These are phyloP conservation scores for Polyporus tsugae DNA, from an alignment of 1,284 basidiomycete species.

Conservation along the genomic window DNA sequence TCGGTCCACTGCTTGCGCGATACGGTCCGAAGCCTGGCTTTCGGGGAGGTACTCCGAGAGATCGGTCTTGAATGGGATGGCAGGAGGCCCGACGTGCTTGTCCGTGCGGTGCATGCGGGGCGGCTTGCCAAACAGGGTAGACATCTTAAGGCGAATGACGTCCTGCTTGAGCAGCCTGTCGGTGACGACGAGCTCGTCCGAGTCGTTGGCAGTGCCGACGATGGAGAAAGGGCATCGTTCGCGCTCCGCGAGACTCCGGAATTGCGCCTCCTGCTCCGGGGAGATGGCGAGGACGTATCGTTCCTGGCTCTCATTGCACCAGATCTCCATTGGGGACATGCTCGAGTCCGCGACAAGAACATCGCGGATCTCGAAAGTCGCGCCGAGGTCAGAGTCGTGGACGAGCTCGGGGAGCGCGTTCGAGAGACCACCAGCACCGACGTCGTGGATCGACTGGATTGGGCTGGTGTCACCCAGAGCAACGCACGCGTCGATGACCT, in stretches of 20 bases:
- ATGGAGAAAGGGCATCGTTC: slow-evolving; percentile 95
- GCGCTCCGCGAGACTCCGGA: slow-evolving; percentile 83
- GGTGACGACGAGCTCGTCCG: slow-evolving; percentile 88
- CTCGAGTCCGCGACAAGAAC: slow-evolving; percentile 91
- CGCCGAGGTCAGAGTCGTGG: slow-evolving; percentile 93
- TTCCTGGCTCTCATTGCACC: slow-evolving; percentile 99
- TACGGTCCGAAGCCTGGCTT: slow-evolving; percentile 49
- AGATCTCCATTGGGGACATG: slow-evolving; percentile 99
- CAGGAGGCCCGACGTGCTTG: slow-evolving; percentile 57
- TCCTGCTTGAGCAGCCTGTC: slow-evolving; percentile 85
- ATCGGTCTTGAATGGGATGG: slow-evolving; percentile 76
- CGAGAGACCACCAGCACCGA: slow-evolving; percentile 95
- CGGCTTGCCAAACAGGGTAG: slow-evolving; percentile 95
- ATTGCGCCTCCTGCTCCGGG: slow-evolving; percentile 63
- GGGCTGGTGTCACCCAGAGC: slow-evolving; percentile 76
- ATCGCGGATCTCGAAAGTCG: slow-evolving; percentile 94
- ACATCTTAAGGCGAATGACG: slow-evolving; percentile 93
- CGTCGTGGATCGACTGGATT: slow-evolving; percentile 97
- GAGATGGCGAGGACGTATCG: slow-evolving; percentile 94
- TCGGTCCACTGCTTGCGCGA: slow-evolving; percentile 75
- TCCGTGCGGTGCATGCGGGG: slow-evolving; percentile 91
- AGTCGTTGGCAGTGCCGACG: slow-evolving; percentile 87
- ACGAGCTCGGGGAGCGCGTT: slow-evolving; percentile 98
- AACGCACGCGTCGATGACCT: slow-evolving; percentile 95
- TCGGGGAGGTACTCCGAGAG: slow-evolving; percentile 72